Evolutionary conservation across 2,329 filamentous ascomycete species (phyloP).

Genomic region (Penicillium sp.): DNA sequence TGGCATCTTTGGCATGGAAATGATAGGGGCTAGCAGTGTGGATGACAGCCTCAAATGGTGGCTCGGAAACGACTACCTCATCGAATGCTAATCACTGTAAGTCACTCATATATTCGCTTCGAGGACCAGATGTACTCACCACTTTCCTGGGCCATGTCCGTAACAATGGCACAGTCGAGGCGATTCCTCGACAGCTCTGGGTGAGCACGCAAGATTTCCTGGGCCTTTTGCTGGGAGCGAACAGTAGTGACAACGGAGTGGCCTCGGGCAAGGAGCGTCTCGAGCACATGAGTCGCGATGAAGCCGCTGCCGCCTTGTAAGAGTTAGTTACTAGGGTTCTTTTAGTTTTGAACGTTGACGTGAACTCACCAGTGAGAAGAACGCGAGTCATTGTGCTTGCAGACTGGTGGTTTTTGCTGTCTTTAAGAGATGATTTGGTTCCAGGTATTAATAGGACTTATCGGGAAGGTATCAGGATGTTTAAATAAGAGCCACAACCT

Average conservation of each 20-base stretch:
- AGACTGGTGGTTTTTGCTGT: neutral
- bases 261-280: conserved; percentile 56
- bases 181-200: conserved; percentile 53
- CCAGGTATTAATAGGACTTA: too few relatives aligned
- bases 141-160: conserved; percentile 64
- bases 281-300: conserved; percentile 64
- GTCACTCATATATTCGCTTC: neutral
- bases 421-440: neutral
- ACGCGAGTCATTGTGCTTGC: conserved; percentile 13
- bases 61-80: conserved; percentile 59
- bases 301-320: conserved; percentile 59
- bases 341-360: neutral
- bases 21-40: conserved; percentile 74
- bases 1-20: conserved; percentile 57
- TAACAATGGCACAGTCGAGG: conserved; percentile 66
- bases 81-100: conserved; percentile 62
- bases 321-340: neutral
- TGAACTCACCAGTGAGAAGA: conserved; percentile 12
- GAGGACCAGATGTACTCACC: conserved; percentile 1
- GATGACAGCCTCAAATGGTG: conserved; percentile 70
- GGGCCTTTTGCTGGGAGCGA: conserved; percentile 60
- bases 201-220: conserved; percentile 46
- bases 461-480: neutral
- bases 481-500: neutral
- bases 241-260: conserved; percentile 65